phyloP scores from a whole-genome alignment of 2,329 filamentous ascomycete species.

The Metarhizium album region DNA sequence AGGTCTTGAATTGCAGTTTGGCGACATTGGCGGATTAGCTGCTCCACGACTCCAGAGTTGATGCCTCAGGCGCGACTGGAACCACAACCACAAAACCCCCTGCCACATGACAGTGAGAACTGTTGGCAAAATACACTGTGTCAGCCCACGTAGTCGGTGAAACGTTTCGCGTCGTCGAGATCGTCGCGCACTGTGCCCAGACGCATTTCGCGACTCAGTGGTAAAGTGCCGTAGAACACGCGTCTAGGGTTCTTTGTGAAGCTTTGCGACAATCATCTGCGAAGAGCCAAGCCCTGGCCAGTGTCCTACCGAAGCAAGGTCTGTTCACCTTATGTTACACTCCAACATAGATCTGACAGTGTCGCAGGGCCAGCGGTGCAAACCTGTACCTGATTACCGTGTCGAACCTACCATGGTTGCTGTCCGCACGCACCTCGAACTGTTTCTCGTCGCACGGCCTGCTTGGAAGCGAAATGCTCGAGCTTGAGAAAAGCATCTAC shows the following conservation, averaged over 20 bases:
- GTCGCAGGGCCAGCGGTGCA: constrained; percentile 5
- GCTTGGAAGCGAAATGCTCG: constrained; percentile 20
- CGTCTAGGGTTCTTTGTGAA: background rate
- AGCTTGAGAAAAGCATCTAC: constrained; percentile 7
- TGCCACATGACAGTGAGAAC: constrained; percentile 6
- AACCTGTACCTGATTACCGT: constrained; percentile 7
- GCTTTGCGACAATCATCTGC: constrained; percentile 1
- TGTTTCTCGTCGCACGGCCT: constrained; percentile 12
- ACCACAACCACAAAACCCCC: background rate
- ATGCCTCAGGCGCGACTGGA: constrained; percentile 14
- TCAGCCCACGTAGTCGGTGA: background rate
- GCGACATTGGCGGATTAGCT: background rate
- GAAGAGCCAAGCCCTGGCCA: constrained; percentile 1
- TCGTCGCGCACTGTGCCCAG: constrained; percentile 7
- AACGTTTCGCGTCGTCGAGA: background rate
- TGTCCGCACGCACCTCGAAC: constrained; percentile 13
- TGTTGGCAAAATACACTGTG: background rate
- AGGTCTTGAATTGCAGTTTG: background rate
- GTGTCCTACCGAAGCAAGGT: constrained; percentile 6
- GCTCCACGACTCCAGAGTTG: background rate
- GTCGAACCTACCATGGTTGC: constrained; percentile 12
- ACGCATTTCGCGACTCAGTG: constrained; percentile 1
- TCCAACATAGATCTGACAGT: constrained; percentile 4
- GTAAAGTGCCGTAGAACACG: constrained; percentile 1
- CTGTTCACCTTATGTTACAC: background rate